These are phyloP conservation scores for Pseudogymnoascus verrucosus DNA, from an alignment of 2,329 filamentous ascomycete genomes.

Conservation along the genomic window DNA sequence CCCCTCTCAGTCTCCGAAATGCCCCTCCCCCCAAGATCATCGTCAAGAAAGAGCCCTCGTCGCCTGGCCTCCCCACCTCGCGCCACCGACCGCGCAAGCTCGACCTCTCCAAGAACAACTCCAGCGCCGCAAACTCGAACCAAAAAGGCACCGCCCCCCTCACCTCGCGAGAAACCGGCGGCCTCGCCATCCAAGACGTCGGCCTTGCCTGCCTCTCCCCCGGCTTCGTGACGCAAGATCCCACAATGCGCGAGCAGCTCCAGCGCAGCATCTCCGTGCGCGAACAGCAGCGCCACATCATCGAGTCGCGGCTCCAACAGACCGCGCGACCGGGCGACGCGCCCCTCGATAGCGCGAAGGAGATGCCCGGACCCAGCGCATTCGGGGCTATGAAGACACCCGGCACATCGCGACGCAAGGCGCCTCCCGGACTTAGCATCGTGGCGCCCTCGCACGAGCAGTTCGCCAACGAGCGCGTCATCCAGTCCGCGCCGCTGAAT, in stretches of 20 bases:
- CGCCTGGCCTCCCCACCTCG: constrained; percentile 67
- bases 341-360: constrained; percentile 46
- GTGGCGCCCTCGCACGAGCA: constrained; percentile 88
- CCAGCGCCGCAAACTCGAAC: constrained; percentile 42
- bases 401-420: constrained; percentile 66
- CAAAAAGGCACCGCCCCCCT: constrained; percentile 63
- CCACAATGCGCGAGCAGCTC: constrained; percentile 91
- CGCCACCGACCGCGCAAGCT: constrained; percentile 70
- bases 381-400: constrained; percentile 56
- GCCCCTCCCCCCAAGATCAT: constrained; percentile 74
- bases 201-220: constrained; percentile 91
- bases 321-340: constrained; percentile 73
- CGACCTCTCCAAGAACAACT: constrained; percentile 63
- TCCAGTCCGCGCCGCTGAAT: constrained; percentile 90
- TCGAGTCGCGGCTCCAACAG: constrained; percentile 83
- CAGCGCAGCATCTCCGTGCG: constrained; percentile 89
- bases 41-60: constrained; percentile 91
- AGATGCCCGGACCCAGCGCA: constrained; percentile 36
- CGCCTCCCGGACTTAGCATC: constrained; percentile 84
- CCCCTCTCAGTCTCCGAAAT: constrained; percentile 40
- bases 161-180: constrained; percentile 64
- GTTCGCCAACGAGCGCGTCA: constrained; percentile 88
- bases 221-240: constrained; percentile 92
- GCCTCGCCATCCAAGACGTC: constrained; percentile 80
- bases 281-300: constrained; percentile 90